These are phyloP conservation scores for Gracilaria gracilis DNA, from an alignment of 23 red algal genomes.

Conservation along the genomic window DNA sequence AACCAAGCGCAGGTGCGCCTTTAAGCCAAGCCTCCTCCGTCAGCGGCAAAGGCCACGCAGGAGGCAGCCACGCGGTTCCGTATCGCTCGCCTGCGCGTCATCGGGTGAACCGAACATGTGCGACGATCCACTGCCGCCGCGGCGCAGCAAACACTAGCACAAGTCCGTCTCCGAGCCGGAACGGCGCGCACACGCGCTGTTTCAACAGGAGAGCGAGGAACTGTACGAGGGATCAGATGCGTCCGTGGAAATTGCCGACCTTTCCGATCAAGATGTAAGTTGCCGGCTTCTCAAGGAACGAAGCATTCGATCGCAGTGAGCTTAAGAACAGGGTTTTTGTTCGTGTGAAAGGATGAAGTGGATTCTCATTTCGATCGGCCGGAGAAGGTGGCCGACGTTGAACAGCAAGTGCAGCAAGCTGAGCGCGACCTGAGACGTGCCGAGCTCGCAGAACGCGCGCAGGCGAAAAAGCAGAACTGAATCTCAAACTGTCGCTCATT, in stretches of 20 bases:
- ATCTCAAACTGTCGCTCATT: constrained; percentile 8
- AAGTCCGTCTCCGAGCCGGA: constrained; percentile 48
- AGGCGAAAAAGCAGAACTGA: not conserved
- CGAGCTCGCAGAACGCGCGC: not conserved
- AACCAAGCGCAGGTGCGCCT: too few species aligned
- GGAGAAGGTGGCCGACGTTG: not conserved
- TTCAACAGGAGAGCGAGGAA: constrained; percentile 4
- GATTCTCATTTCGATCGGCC: constrained; percentile 55
- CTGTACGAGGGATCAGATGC: constrained; percentile 31
- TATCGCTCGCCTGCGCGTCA: too few species aligned
- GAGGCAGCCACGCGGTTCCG: too few species aligned
- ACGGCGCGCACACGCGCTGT: constrained; percentile 35
- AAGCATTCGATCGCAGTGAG: too few species aligned
- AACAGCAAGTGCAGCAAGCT: constrained; percentile 7
- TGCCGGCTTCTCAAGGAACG: too few species aligned
- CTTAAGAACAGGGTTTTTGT: too few species aligned
- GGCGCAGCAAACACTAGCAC: constrained; percentile 32
- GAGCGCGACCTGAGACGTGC: constrained; percentile 20
- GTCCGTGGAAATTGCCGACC: constrained; percentile 12
- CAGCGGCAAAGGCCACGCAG: too few species aligned
- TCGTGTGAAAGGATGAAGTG: constrained; percentile 24
- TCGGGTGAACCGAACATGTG: too few species aligned
- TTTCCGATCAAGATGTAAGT: constrained; percentile 1
- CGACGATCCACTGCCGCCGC: not conserved
- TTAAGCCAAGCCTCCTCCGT: too few species aligned